Percentiles rank a stretch among this genome's conserved stretches.
These are phyloP conservation scores for Leersia perrieri DNA, from an alignment of 176 grass and related monocot genomes.

Conservation along the genomic window DNA sequence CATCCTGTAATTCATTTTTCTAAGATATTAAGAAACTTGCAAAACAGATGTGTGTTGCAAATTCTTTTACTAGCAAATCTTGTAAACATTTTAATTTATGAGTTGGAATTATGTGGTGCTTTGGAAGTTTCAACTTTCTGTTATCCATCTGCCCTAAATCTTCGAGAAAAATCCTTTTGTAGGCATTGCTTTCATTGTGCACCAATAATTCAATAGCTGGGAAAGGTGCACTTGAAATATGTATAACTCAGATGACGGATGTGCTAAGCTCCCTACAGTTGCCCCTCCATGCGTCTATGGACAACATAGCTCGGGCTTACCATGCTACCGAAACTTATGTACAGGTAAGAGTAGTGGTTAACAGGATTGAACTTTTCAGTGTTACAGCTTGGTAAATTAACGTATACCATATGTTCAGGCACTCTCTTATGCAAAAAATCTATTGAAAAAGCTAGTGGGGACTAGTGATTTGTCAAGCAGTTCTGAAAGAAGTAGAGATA, in stretches of 20 bases:
- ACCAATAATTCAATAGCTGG: slow-evolving; percentile 68
- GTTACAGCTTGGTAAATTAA: slow-evolving; percentile 25
- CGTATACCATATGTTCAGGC: slow-evolving; percentile 54
- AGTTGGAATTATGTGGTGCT: background rate
- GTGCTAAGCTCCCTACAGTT: slow-evolving; percentile 73
- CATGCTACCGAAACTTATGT: slow-evolving; percentile 97
- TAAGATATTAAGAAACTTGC: background rate
- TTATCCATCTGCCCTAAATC: slow-evolving; percentile 14
- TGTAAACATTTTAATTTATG: slow-evolving; percentile 11
- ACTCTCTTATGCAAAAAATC: slow-evolving; percentile 75
- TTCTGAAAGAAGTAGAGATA: slow-evolving; percentile 72
- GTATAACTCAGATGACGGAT: slow-evolving; percentile 81
- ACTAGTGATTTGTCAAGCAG: slow-evolving; percentile 68
- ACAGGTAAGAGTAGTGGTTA: slow-evolving; percentile 62
- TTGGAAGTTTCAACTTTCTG: slow-evolving; percentile 1
- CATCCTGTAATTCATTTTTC: slow-evolving; percentile 10
- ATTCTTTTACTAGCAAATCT: slow-evolving; percentile 1
- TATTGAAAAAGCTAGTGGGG: slow-evolving; percentile 62
- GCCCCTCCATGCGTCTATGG: slow-evolving; percentile 85
- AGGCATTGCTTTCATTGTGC: slow-evolving; percentile 97
- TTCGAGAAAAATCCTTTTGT: slow-evolving; percentile 43
- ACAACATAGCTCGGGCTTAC: slow-evolving; percentile 80
- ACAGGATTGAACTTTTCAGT: slow-evolving; percentile 23
- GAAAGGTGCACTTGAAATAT: slow-evolving; percentile 88
- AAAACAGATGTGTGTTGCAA: slow-evolving; percentile 7